Evolutionary conservation across 371 early-diverging fungal genomes (phyloP), one percentile per base, ranked within the genome.

Genomic region (Rhizomucor miehei): DNA sequence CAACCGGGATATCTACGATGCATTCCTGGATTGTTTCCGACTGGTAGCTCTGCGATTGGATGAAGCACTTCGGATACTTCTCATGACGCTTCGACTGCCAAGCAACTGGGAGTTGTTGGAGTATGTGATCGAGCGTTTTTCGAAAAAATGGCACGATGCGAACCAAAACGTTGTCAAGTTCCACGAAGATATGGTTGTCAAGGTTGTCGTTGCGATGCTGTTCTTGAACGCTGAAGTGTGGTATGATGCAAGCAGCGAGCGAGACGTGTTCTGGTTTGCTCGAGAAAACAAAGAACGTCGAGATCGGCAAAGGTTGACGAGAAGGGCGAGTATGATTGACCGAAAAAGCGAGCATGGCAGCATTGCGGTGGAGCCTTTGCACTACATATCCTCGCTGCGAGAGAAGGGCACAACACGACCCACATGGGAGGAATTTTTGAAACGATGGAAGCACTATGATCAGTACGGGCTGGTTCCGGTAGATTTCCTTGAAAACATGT

Each of bases 151-250:
- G 88, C 84, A 81, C 48, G 81, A 82, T 36, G 78, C 71, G 0
- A 81, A 82, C 35, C 77, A 74, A 23, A 79, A 80, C 44, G 79
- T 79, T 12, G 77, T 85, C 49, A 77, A 75, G 21, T 81, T 77
- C 48, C 80, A 82, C 49, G 84, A 77, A 11, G 80, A 77, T 29
- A 81, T 84, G 65, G 83, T 84, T 0, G 81, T 86, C 59, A 88
- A 87, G 59, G 85, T 96, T 9, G 85, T 89, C 21, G 90, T 89
- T 49, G 85, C 92, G 20, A 88, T 92, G 75, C 76, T 95, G 66
- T 84, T 87, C 34, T 75, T 97, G 50, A 95, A 95, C 70, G 90
- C 94, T 10, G 92, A 91, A 54, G 63, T 88, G 13, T 92, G 94
- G 81, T 89, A 89, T 60, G 82, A 81, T 48, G 79, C 78, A 5